Conservation (phyloP, 306 rosid genomes). For the Cucumis melo region DNA sequence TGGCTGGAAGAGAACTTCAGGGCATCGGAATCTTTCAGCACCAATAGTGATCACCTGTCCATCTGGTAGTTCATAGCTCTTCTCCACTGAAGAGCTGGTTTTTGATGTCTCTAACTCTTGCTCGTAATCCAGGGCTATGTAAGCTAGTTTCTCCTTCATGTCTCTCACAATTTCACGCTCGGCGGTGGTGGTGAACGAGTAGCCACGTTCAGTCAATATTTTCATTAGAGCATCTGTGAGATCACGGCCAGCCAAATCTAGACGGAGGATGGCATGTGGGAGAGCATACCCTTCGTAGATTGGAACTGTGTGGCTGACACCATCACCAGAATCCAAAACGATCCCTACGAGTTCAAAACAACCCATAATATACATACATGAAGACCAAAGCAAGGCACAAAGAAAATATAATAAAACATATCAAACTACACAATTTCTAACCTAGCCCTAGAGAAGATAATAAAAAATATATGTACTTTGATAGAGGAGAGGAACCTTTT, state of each 20-base stretch:
- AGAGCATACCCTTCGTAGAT: conserved; percentile 95
- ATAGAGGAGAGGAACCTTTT: background rate
- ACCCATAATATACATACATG: background rate
- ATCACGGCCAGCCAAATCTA: conserved; percentile 96
- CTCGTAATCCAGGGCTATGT: conserved; percentile 86
- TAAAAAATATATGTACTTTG: background rate
- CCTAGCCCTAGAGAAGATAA: background rate
- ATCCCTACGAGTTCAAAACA: conserved; percentile 34
- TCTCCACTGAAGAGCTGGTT: conserved; percentile 86
- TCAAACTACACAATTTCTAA: background rate
- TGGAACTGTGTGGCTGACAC: conserved; percentile 98
- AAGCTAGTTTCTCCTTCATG: conserved; percentile 81
- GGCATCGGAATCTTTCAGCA: conserved; percentile 85
- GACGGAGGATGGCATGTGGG: conserved; percentile 95
- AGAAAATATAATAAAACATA: background rate
- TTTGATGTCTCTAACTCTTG: conserved; percentile 82
- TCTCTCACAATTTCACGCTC: conserved; percentile 98
- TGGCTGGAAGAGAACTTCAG: conserved; percentile 97
- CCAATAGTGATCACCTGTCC: conserved; percentile 96
- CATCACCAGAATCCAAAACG: conserved; percentile 94
- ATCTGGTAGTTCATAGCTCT: conserved; percentile 92
- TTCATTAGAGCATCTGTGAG: conserved; percentile 93
- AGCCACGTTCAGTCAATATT: conserved; percentile 96
- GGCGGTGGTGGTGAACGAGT: conserved; percentile 88
- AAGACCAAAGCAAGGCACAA: background rate